Evolutionary conservation across 192 early-diverging fungal species (phyloP), one percentile per base, ranked within the genome.

Genomic region (Coemansia sp.): DNA sequence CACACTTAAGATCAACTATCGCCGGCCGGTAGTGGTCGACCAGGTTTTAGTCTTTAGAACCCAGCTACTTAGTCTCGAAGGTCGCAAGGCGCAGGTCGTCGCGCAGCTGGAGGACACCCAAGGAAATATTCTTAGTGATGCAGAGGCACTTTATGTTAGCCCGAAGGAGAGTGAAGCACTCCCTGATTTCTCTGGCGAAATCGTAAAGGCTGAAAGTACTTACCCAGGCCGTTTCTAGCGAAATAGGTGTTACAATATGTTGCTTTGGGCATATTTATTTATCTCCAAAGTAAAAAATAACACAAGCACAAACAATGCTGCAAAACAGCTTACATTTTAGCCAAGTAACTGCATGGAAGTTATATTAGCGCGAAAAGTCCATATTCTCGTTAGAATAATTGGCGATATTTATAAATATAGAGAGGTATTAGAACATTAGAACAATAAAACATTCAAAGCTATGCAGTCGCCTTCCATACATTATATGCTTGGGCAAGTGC

Each of bases 401-500:
- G 19, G 3, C 10, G 7, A 3, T 26, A 22, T 21, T 21, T 24
- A 25, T 41, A 26, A 14, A 53, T 30, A 34, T 19, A 54, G 0
- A 63, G 16, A 28, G 4, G 25, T 26, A 52, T 26, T 52, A 22
- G 30, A 25, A 50, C 19, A 52, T 26, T 22, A 14, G 47, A 25
- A 31, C 21, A 22, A 14, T 54, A 52, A 56, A 61, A 12, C 5
- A 47, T 62, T 9, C 28, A 9, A 38, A 26, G 5, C 52, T 82
- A 85, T 49, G 82, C 87, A 30, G 87, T 81, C 21, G 86, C 83
- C 64, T 89, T 87, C 95, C 95, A 97, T 4, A 90, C 88, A 24
- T 85, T 83, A 68, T 88, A 88, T 34, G 93, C 82, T 73, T 96
- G 94, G 7, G 86, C 87, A 28, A 92, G 50, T 7, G 95, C 90